These are phyloP conservation scores for Dipodascopsis uninucleata DNA, from an alignment of 805 yeast species.

Conservation along the genomic window DNA sequence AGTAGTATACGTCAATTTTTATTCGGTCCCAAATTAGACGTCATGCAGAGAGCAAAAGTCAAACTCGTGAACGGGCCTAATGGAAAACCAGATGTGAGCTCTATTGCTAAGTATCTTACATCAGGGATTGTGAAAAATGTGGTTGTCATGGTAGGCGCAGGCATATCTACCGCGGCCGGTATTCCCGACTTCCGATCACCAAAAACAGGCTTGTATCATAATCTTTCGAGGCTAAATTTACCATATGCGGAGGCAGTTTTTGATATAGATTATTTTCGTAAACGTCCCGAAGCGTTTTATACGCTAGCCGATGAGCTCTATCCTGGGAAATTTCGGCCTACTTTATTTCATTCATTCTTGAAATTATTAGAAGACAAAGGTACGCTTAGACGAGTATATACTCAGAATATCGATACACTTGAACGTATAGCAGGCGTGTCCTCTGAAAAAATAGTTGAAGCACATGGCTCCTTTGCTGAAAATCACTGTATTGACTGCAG, in stretches of 20 bases:
- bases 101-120: constrained; percentile 14
- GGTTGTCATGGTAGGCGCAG: constrained; percentile 69
- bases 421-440: constrained; percentile 80
- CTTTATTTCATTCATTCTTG: constrained; percentile 74
- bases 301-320: constrained; percentile 77
- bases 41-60: constrained; percentile 1
- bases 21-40: background rate
- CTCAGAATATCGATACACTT: constrained; percentile 90
- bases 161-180: constrained; percentile 88
- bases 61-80: constrained; percentile 3
- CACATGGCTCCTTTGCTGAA: constrained; percentile 89
- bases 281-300: constrained; percentile 80
- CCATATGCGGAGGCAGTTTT: constrained; percentile 97
- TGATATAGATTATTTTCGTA: constrained; percentile 74
- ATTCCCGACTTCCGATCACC: constrained; percentile 96
- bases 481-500: constrained; percentile 81
- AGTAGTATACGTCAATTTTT: no score
- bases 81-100: constrained; percentile 8
- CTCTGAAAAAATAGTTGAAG: constrained; percentile 68
- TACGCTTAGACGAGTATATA: constrained; percentile 65
- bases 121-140: constrained; percentile 15
- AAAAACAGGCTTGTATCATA: constrained; percentile 72
- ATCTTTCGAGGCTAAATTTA: constrained; percentile 63
- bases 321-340: constrained; percentile 84
- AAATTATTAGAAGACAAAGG: constrained; percentile 62